Evolutionary conservation across 2,329 filamentous ascomycete species (phyloP), one percentile per base, ranked within the genome.

Genomic region (Nemania serpens): DNA sequence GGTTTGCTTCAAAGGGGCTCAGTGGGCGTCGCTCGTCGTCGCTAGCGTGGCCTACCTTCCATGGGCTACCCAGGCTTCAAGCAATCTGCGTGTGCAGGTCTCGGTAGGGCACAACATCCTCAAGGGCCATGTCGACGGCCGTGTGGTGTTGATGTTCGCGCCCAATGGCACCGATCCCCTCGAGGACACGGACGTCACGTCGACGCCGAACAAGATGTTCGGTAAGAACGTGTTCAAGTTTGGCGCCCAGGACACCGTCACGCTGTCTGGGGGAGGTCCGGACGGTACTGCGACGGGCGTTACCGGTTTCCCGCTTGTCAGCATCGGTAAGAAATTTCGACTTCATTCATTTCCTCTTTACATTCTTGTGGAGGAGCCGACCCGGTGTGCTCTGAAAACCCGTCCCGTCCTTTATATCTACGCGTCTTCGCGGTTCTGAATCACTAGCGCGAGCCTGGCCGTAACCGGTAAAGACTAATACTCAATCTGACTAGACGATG

Each of bases 81-180:
- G 20, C 50, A 50, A 48, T 37, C 51, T 66, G 13, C 54, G 29
- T 1, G 62, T 66, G 5, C 59, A 66, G 43, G 58, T 76, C 3
- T 77, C 62, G 1, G 53, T 66, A 12, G 76, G 48, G 18, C 36
- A 54, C 5, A 57, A 50, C 20, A 57, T 69, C 13, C 55, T 69
- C 36, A 59, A 55, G 17, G 60, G 61, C 41, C 49, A 34, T 3
- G 22, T 64, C 39, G 63, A 69, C 25, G 66, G 66, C 20, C 65
- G 65, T n/a, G 62, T 69, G 22, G 63, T 69, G n/a, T 59, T 69
- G 42, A 66, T 69, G 56, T 69, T 69, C 25, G 66, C 66, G n/a
- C 66, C 66, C 9, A 63, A 60, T 58, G 66, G 63, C 25, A 65
- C 60, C 12, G 65, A 69, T 48, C 66, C 66, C 5, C 65, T 69